Conservation (phyloP, 768 basidiomycete species). For the Hydnomerulius pinastri region DNA sequence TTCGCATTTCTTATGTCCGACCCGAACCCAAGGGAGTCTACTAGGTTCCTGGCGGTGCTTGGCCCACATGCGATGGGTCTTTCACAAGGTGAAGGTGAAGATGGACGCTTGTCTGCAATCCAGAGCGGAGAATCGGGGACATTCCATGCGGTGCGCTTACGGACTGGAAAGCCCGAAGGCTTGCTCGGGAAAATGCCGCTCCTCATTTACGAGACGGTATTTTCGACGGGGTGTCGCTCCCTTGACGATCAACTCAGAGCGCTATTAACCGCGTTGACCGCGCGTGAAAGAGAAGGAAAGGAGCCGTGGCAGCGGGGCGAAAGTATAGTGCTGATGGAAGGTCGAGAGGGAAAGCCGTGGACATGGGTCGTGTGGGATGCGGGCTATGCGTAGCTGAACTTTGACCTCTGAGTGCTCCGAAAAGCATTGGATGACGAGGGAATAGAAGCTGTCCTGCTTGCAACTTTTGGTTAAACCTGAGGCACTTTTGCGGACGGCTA, state of each 20-base stretch:
- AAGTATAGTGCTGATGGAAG: neutral
- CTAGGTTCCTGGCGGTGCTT: slow-evolving; percentile 18
- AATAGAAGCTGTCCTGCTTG: no score
- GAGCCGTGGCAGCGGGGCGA: slow-evolving; percentile 9
- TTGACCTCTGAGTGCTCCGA: neutral
- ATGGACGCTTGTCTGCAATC: neutral
- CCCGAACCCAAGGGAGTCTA: slow-evolving; percentile 8
- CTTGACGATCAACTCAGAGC: slow-evolving; percentile 12
- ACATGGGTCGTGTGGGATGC: slow-evolving; percentile 23
- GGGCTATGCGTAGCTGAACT: neutral
- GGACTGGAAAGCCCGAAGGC: neutral
- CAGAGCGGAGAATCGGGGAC: neutral
- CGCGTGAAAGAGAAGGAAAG: slow-evolving; percentile 2
- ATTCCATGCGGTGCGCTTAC: slow-evolving; percentile 10
- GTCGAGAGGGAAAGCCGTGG: neutral
- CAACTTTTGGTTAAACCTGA: no score
- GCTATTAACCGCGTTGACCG: neutral
- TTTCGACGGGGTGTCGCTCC: slow-evolving; percentile 9
- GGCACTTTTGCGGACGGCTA: no score
- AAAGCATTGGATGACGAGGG: neutral
- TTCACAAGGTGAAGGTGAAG: slow-evolving; percentile 1
- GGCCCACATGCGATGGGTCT: slow-evolving; percentile 20
- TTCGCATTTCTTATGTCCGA: slow-evolving; percentile 21
- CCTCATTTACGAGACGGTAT: slow-evolving; percentile 1
- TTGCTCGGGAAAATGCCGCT: neutral